Evolutionary conservation across 164 flowering plant species (phyloP), one percentile per base, ranked within the genome.

Genomic region (Macadamia tetraphylla): DNA sequence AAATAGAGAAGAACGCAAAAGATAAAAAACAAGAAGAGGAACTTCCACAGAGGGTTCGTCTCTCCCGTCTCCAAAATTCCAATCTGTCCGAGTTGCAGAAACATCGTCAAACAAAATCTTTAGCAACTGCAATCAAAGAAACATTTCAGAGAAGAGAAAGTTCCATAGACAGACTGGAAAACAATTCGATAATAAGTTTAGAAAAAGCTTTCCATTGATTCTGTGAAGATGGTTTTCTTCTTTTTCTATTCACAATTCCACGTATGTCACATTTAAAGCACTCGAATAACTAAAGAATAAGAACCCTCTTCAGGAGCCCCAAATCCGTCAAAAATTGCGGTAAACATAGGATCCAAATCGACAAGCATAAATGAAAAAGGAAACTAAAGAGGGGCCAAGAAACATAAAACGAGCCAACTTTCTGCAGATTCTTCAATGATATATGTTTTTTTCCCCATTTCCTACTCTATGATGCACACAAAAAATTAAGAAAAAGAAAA

Each of bases 81-180:
- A 65, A 72, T 72, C 79, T 76, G 73, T 73, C 70, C 71, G 70
- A 65, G 72, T 72, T 67, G 64, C 60, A 70, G 63, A 67, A 69
- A 69, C 71, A 72, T 63, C 67, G 69, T 71, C 74, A 60, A 65
- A 68, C 64, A 66, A 63, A 65, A 65, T 57, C 67, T 62, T 74
- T 70, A 74, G 69, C 52, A 70, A 70, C 73, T 74, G 75, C 75
- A 73, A 73, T 67, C 67, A 73, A 18, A 69, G 8, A 74, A 74
- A 13, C 70, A 61, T 74, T 74, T 70, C 70, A 74, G 73, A 55
- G 64, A 49, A 59, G 32, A 51, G 64, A 66, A 62, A 67, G 61
- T 7, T 11, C 9, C 12, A 60, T 10, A 32, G n/a, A 60, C 8
- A 23, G 17, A 10, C 44, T 60, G 43, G 13, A 31, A 9, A 32